A percentile compares a stretch with the other conserved stretches of the same genome.
These are phyloP conservation scores for Trichophyton simii DNA, from an alignment of 2,329 filamentous ascomycete genomes.

Conservation along the genomic window DNA sequence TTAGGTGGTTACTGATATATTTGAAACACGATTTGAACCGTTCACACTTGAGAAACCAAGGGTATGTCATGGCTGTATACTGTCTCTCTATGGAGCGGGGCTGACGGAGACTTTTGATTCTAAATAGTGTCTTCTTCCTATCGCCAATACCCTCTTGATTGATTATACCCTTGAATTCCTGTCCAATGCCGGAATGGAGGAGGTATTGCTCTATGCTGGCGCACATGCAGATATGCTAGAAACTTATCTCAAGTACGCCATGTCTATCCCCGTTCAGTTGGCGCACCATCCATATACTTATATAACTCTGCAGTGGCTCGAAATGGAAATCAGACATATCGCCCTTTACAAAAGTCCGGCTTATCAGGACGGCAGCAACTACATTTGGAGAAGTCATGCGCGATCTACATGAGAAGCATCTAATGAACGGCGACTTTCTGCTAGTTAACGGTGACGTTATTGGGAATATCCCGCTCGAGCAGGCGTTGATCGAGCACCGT, in stretches of 20 bases:
- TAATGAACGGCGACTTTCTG: slow-evolving; percentile 84
- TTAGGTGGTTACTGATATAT: slow-evolving; percentile 83
- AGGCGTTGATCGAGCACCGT: slow-evolving; percentile 64
- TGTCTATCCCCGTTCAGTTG: background rate
- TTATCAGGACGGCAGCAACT: slow-evolving; percentile 74
- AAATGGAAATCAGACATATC: slow-evolving; percentile 62
- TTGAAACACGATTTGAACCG: slow-evolving; percentile 80
- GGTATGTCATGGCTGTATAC: slow-evolving; percentile 41
- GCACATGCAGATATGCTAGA: slow-evolving; percentile 80
- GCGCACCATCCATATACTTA: background rate
- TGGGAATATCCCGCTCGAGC: slow-evolving; percentile 75
- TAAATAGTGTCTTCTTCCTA: slow-evolving; percentile 69
- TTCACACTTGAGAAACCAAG: slow-evolving; percentile 81
- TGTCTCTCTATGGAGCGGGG: background rate
- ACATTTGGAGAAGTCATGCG: slow-evolving; percentile 91
- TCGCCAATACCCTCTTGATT: slow-evolving; percentile 88
- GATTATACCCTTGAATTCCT: slow-evolving; percentile 97
- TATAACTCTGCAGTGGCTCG: slow-evolving; percentile 41
- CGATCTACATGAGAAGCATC: slow-evolving; percentile 72
- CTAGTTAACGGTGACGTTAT: slow-evolving; percentile 87
- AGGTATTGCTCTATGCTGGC: slow-evolving; percentile 85
- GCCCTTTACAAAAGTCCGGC: slow-evolving; percentile 67
- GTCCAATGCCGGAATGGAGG: slow-evolving; percentile 85
- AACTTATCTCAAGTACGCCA: slow-evolving; percentile 56
- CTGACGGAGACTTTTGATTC: background rate